Evolutionary conservation across 2,329 filamentous ascomycete genomes (phyloP).

Genomic region (Sphaerostilbella broomeana): DNA sequence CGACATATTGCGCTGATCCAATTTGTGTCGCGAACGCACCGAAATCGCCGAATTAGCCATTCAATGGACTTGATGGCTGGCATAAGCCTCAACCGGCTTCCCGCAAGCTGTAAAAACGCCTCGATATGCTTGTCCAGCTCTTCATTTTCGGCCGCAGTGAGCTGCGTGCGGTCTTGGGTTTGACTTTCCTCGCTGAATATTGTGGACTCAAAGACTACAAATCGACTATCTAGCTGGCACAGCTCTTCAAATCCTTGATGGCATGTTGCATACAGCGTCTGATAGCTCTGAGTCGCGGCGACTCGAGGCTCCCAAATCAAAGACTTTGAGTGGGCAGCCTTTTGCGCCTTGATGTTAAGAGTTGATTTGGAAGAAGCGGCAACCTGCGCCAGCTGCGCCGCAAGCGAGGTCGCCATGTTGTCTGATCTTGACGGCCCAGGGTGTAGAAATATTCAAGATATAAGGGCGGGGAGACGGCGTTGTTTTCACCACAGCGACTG

Average conservation of each 20-base stretch:
- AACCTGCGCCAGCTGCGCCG: constrained; percentile 89
- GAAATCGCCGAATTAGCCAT: constrained; percentile 88
- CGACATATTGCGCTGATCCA: not conserved
- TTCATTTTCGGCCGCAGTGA: constrained; percentile 74
- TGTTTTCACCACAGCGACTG: constrained; percentile 16
- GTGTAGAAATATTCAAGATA: not conserved
- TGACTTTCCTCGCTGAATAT: constrained; percentile 95
- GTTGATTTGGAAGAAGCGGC: constrained; percentile 84
- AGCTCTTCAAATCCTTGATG: constrained; percentile 86
- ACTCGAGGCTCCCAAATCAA: constrained; percentile 84
- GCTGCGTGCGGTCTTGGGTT: constrained; percentile 75
- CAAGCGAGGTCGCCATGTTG: constrained; percentile 75
- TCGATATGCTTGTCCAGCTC: constrained; percentile 74
- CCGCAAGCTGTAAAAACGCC: constrained; percentile 73
- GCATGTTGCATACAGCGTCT: constrained; percentile 81
- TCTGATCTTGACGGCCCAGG: constrained; percentile 18
- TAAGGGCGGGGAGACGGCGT: constrained; percentile 17
- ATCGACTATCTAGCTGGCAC: constrained; percentile 77
- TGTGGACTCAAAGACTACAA: constrained; percentile 64
- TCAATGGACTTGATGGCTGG: constrained; percentile 88
- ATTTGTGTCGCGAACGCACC: constrained; percentile 44
- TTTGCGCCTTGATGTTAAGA: constrained; percentile 88
- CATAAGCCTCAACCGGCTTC: constrained; percentile 70
- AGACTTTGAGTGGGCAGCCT: constrained; percentile 85
- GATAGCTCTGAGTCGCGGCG: constrained; percentile 82